Conservation (phyloP, 345 rosid species). For the Carallia pectinifolia region DNA sequence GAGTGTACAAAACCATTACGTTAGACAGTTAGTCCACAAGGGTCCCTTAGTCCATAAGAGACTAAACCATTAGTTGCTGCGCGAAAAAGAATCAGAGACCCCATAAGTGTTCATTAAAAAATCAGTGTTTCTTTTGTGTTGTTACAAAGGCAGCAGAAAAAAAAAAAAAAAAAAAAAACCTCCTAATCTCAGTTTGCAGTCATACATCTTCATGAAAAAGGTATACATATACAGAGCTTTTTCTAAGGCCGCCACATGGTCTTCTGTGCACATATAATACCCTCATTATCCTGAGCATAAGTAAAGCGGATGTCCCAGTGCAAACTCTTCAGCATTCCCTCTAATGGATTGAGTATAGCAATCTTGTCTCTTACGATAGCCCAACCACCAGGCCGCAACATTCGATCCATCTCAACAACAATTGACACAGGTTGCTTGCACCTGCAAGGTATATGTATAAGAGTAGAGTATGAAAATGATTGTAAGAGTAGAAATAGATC, state of each 20-base stretch:
- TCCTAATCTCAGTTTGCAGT: conserved; percentile 2
- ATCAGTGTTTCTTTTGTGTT: neutral
- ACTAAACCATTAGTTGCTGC: no score
- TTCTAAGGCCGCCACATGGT: conserved; percentile 74
- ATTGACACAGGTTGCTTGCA: conserved; percentile 79
- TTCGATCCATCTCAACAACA: conserved; percentile 85
- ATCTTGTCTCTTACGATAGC: conserved; percentile 75
- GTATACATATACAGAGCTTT: conserved; percentile 10
- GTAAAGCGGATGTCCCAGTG: conserved; percentile 94
- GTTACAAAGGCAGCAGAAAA: conserved; percentile 9
- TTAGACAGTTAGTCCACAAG: no score
- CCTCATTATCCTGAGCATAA: conserved; percentile 77
- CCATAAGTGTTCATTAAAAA: neutral
- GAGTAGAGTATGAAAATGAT: neutral
- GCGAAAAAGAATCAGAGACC: neutral
- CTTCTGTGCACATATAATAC: conserved; percentile 80
- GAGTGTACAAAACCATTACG: no score
- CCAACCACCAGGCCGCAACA: conserved; percentile 92
- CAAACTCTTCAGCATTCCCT: conserved; percentile 67
- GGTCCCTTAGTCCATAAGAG: no score
- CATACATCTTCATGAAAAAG: neutral
- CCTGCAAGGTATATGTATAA: conserved; percentile 34
- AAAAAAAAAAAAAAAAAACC: neutral
- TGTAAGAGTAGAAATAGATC: no score
- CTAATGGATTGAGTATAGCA: conserved; percentile 70